Percentiles rank a stretch among this genome's conserved stretches.
Conservation (phyloP, 1,139 yeast genomes). For the Debaryomyces subglobosus region DNA sequence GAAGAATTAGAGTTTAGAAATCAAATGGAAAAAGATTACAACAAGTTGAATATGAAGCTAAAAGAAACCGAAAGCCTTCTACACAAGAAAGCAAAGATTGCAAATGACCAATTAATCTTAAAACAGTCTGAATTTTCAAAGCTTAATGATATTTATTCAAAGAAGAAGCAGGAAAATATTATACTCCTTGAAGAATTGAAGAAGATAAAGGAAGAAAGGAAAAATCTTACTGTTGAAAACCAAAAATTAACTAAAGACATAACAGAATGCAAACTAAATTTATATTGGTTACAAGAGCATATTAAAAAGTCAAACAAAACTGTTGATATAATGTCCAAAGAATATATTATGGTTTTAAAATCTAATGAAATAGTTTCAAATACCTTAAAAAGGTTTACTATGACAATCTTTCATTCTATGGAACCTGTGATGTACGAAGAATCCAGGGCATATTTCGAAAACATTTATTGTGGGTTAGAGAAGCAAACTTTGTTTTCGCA, state of each 20-base stretch:
- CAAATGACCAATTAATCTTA: not conserved
- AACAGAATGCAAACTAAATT: not conserved
- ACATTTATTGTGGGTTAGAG: constrained; percentile 16
- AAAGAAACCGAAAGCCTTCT: not conserved
- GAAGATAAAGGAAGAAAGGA: not conserved
- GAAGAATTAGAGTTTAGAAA: constrained; percentile 7
- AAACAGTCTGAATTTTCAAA: not conserved
- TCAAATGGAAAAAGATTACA: constrained; percentile 1
- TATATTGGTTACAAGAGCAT: constrained; percentile 1
- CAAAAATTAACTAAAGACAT: not conserved
- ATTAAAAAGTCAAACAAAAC: not conserved
- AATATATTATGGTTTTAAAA: not conserved
- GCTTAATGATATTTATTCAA: not conserved
- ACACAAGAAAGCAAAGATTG: not conserved
- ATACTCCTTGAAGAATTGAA: not conserved
- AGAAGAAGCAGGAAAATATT: not conserved
- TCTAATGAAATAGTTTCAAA: constrained; percentile 9
- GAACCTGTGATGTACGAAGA: constrained; percentile 26
- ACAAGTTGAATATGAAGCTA: not conserved
- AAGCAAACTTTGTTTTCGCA: constrained; percentile 14
- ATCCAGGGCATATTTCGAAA: constrained; percentile 18
- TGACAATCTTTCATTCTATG: constrained; percentile 12
- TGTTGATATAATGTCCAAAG: constrained; percentile 2
- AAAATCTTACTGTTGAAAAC: constrained; percentile 1
- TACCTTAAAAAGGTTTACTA: constrained; percentile 6